Conservation (phyloP, 2,329 filamentous ascomycete genomes). For the Talaromyces piceae region DNA sequence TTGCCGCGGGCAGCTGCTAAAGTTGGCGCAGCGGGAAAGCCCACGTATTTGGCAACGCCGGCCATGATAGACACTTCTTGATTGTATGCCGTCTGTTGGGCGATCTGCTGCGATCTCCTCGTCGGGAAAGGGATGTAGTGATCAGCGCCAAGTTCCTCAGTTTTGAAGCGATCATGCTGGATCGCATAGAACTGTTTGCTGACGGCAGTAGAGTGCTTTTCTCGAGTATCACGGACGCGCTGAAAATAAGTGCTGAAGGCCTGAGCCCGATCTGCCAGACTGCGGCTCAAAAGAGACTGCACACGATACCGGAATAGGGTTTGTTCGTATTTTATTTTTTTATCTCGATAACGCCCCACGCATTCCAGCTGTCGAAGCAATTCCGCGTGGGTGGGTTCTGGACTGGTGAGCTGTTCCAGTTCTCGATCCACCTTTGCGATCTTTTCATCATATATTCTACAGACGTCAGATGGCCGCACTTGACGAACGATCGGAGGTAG, state of each 20-base stretch:
- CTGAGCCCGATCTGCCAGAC: conserved; percentile 74
- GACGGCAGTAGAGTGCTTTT: conserved; percentile 68
- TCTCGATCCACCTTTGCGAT: conserved; percentile 70
- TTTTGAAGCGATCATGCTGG: conserved; percentile 75
- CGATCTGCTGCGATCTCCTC: conserved; percentile 67
- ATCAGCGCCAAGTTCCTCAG: conserved; percentile 70
- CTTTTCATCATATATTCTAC: conserved; percentile 78
- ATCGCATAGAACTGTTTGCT: conserved; percentile 90
- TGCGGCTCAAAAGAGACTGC: conserved; percentile 64
- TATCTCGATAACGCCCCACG: conserved; percentile 71
- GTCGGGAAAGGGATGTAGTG: conserved; percentile 76
- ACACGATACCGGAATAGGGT: conserved; percentile 67
- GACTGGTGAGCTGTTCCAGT: conserved; percentile 51
- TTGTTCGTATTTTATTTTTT: conserved; percentile 69
- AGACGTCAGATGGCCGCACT: conserved; percentile 7
- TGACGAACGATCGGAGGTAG: neutral
- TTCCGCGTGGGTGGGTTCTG: conserved; percentile 71
- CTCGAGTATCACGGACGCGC: conserved; percentile 71
- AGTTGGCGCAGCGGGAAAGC: conserved; percentile 89
- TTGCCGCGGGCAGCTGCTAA: conserved; percentile 63
- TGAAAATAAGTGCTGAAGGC: conserved; percentile 89
- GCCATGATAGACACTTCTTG: conserved; percentile 87
- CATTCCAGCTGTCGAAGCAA: conserved; percentile 84
- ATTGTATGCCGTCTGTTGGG: conserved; percentile 86
- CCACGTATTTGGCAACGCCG: conserved; percentile 87